These are phyloP conservation scores for Talaromyces sp. DNA, from an alignment of 2,329 filamentous ascomycete genomes.

Conservation along the genomic window DNA sequence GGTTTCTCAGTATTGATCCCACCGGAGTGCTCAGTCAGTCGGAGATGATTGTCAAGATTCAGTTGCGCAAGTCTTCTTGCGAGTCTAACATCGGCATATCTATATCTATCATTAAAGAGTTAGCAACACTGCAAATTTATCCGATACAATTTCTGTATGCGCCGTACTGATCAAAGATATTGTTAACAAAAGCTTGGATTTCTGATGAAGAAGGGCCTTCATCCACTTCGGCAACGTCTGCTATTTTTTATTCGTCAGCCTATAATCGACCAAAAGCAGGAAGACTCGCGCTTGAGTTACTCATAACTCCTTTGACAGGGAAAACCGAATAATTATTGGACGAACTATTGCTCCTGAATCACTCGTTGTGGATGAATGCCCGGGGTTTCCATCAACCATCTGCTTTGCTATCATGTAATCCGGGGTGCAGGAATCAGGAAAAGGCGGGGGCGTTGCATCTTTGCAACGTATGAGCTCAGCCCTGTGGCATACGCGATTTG, in stretches of 20 bases:
- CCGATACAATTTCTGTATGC: not conserved
- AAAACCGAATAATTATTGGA: not conserved
- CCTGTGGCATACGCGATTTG: not conserved
- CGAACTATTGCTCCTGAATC: not conserved
- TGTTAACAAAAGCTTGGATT: constrained; percentile 6
- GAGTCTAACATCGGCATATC: constrained; percentile 1
- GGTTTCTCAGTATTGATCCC: not conserved
- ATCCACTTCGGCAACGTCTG: not conserved
- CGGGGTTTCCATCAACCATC: not conserved
- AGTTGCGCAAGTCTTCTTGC: not conserved
- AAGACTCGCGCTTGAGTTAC: not conserved
- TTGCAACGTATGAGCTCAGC: not conserved
- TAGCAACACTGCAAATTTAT: not conserved
- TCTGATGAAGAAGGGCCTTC: not conserved
- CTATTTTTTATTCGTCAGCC: not conserved
- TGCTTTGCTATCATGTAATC: not conserved
- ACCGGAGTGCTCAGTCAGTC: not conserved
- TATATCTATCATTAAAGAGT: not conserved
- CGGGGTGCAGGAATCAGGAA: not conserved
- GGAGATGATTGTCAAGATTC: constrained; percentile 1
- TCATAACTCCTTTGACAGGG: constrained; percentile 4
- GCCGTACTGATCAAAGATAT: constrained; percentile 8
- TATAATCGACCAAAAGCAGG: not conserved
- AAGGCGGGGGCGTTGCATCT: constrained; percentile 7
- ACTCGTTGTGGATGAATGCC: not conserved